Base-by-base conservation (phyloP, 306 rosid species). In the Nissolia schottii region DNA sequence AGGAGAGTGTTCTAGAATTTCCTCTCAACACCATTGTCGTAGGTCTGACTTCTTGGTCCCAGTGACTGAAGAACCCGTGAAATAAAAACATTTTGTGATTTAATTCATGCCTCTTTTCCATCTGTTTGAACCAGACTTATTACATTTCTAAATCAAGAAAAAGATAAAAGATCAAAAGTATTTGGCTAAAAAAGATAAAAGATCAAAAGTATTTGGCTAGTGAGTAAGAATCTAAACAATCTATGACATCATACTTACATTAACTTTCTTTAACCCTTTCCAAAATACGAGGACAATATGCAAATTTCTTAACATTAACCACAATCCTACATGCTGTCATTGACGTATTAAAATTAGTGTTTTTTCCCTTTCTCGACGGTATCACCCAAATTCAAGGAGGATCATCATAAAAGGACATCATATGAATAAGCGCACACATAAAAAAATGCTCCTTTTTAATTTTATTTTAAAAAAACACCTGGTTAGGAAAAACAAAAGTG, bases 371-470 rank as follows among this genome's bases (percentile, higher is more conserved):
- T 20, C 9, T 20, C 9, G 13, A 40, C 41, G 13, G 24, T 3
- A 5, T 14, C 66, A 37, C 46, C 35, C 55, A 74, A 73, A 77
- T 77, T 66, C 50, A 58, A 67, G 65, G 66, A 71, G 45, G 14
- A 67, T 15, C 31, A 59, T 11, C 49, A 67, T 43, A 25, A 24
- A 37, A 72, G 37, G 50, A 58, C 49, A 67, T 41, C 14, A 12
- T 28, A 37, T 22, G 55, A 64, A 64, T 53, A 66, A 57, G 56
- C 4, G 56, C 23, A 40, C n/a, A 19, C 14, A 57, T 27, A 32
- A 70, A 64, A 80, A 41, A 24, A 1, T 27, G 50, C 65, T 70
- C 24, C 35, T 46, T 53, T 28, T 37, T 37, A n/a, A n/a, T n/a
- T n/a, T n/a, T n/a, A n/a, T 6, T 7, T 11, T 37, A 6, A 37